Evolutionary conservation across 495 filamentous ascomycete genomes (phyloP).

Genomic region (Cairneyella variabilis): DNA sequence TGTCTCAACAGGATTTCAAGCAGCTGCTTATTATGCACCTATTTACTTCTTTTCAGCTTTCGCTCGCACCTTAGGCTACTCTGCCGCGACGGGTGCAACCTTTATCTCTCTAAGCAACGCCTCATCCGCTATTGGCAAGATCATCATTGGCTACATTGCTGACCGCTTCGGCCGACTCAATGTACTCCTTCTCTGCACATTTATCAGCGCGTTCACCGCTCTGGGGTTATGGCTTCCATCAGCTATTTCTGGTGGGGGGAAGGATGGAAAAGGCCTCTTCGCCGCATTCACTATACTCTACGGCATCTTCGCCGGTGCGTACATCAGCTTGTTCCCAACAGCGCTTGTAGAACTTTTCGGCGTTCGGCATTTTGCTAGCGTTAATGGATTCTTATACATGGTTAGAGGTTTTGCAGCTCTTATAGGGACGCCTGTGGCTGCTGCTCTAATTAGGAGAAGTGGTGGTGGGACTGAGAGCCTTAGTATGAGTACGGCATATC

Average conservation of each 20-base stretch:
- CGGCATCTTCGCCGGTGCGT: slow-evolving; percentile 39
- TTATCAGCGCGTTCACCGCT: slow-evolving; percentile 34
- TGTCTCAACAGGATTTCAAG: slow-evolving; percentile 32
- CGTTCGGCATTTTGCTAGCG: slow-evolving; percentile 35
- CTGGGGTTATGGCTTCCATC: slow-evolving; percentile 40
- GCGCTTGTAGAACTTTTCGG: slow-evolving; percentile 40
- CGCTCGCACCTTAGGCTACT: slow-evolving; percentile 37
- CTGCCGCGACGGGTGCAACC: slow-evolving; percentile 29
- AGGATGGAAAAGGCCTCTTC: slow-evolving; percentile 32
- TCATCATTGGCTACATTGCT: slow-evolving; percentile 26
- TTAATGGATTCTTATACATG: slow-evolving; percentile 42
- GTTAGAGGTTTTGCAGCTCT: slow-evolving; percentile 32
- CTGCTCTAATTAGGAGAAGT: too few species aligned
- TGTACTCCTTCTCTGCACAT: slow-evolving; percentile 33
- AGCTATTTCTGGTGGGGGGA: too few species aligned
- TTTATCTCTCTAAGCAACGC: slow-evolving; percentile 30
- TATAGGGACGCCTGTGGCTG: not conserved
- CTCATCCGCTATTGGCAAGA: slow-evolving; percentile 22
- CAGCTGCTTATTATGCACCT: slow-evolving; percentile 38
- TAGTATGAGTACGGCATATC: too few species aligned
- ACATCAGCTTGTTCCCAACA: slow-evolving; percentile 38
- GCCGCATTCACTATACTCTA: slow-evolving; percentile 38
- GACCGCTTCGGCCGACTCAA: slow-evolving; percentile 35
- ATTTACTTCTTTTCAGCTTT: slow-evolving; percentile 39
- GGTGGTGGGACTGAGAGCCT: too few species aligned